A percentile compares a stretch with the other conserved stretches of the same genome.
These are phyloP conservation scores for Collybia mongolica DNA, from an alignment of 768 basidiomycete genomes.

Conservation along the genomic window DNA sequence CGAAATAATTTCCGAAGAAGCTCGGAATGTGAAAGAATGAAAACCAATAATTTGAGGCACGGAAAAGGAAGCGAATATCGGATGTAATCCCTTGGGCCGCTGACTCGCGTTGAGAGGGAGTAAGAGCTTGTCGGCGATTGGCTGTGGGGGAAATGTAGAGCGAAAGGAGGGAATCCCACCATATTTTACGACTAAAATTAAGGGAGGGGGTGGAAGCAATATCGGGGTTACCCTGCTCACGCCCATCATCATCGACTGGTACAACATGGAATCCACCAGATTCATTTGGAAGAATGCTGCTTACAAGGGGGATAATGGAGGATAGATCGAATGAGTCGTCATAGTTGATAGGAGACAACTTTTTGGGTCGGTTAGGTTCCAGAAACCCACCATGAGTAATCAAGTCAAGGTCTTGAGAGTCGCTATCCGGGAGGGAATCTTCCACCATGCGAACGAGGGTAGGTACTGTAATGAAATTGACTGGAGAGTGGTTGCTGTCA, in stretches of 20 bases:
- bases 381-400: not conserved
- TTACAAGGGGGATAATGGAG: conserved; percentile 12
- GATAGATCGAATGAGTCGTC: conserved; percentile 17
- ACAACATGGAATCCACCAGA: conserved; percentile 8
- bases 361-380: not conserved
- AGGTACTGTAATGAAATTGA: conserved; percentile 6
- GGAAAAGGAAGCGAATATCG: conserved; percentile 67
- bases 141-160: conserved; percentile 45
- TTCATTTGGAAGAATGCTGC: not conserved
- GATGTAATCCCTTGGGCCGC: conserved; percentile 43
- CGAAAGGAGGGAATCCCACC: conserved; percentile 74
- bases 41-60: conserved; percentile 67
- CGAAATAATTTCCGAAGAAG: conserved; percentile 59
- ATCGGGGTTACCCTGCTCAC: conserved; percentile 18
- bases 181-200: conserved; percentile 66
- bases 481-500: conserved; percentile 11
- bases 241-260: conserved; percentile 19
- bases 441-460: not conserved
- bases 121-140: conserved; percentile 29
- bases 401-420: not conserved
- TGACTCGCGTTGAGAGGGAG: conserved; percentile 42
- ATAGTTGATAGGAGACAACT: conserved; percentile 3
- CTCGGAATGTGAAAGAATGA: conserved; percentile 71
- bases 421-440: not conserved
- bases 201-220: conserved; percentile 61